phyloP scores from a whole-genome alignment of 2,329 filamentous ascomycete genomes.

The Phaeosphaeriaceae sp. region DNA sequence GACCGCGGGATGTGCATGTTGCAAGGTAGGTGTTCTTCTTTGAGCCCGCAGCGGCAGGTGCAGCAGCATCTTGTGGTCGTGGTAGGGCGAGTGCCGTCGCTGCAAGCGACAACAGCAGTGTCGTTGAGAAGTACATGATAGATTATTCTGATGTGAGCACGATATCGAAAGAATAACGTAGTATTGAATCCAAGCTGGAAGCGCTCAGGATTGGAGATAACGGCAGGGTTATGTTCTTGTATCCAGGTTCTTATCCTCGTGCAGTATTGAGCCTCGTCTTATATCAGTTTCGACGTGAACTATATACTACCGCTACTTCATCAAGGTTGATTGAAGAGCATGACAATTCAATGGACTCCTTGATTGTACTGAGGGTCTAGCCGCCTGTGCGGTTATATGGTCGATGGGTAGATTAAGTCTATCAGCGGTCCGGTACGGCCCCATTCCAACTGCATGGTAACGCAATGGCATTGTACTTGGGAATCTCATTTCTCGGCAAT shows the following conservation, averaged over 20 bases:
- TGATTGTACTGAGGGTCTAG: neutral
- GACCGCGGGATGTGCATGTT: constrained; percentile 17
- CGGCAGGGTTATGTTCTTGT: constrained; percentile 6
- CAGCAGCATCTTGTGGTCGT: neutral
- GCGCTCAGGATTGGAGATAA: neutral
- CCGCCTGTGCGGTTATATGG: constrained; percentile 8
- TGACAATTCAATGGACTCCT: neutral
- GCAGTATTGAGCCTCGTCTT: neutral
- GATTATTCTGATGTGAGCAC: neutral
- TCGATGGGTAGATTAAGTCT: constrained; percentile 2
- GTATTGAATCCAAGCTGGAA: neutral
- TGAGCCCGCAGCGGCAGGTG: constrained; percentile 7
- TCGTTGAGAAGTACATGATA: constrained; percentile 5
- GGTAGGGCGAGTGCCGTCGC: constrained; percentile 1
- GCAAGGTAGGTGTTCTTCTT: constrained; percentile 20
- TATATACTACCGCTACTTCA: constrained; percentile 5
- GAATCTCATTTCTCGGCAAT: constrained; percentile 10
- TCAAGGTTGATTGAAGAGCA: constrained; percentile 6
- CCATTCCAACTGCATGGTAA: constrained; percentile 10
- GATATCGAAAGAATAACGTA: neutral
- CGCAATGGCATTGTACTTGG: constrained; percentile 1
- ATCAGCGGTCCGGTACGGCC: neutral
- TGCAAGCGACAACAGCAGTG: constrained; percentile 4
- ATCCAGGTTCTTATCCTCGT: neutral
- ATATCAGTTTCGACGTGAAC: neutral